Conservation (phyloP, 306 rosid species). For the Pyrus bretschneideri region DNA sequence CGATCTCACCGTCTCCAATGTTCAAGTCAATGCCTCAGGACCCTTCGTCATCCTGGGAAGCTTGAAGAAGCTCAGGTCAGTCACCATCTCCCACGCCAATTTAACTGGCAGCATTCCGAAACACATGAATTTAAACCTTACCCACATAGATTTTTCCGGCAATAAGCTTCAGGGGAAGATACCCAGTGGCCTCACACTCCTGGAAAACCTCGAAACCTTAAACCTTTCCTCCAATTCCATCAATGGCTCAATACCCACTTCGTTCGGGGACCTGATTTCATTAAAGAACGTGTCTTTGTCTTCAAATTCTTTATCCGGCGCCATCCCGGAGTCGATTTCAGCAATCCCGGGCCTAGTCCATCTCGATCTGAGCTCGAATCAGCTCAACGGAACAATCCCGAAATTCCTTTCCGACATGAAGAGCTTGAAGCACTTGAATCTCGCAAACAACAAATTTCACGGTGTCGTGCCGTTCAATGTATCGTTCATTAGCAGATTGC, state of each 20-base stretch:
- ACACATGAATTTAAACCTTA: constrained; percentile 52
- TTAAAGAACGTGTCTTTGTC: constrained; percentile 51
- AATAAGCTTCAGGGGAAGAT: constrained; percentile 60
- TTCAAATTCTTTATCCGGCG: constrained; percentile 71
- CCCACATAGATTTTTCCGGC: constrained; percentile 68
- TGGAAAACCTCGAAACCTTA: constrained; percentile 49
- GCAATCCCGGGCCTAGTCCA: constrained; percentile 57
- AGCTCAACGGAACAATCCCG: constrained; percentile 80
- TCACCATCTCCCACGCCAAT: constrained; percentile 66
- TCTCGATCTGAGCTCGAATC: constrained; percentile 88
- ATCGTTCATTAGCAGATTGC: constrained; percentile 42
- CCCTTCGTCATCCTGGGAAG: constrained; percentile 71
- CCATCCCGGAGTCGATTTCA: constrained; percentile 66
- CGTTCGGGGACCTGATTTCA: constrained; percentile 68
- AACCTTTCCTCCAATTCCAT: constrained; percentile 62
- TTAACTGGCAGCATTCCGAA: constrained; percentile 68
- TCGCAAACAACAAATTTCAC: constrained; percentile 60
- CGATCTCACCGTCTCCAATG: constrained; percentile 59
- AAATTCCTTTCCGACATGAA: constrained; percentile 67
- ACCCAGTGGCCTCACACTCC: constrained; percentile 52
- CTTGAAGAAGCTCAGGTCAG: constrained; percentile 55
- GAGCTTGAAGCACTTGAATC: constrained; percentile 65
- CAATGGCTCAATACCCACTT: constrained; percentile 57
- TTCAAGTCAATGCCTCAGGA: constrained; percentile 49
- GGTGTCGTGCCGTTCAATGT: constrained; percentile 76